Base-by-base conservation (phyloP, 2,329 filamentous ascomycete species). In the Epichloe baconii region DNA sequence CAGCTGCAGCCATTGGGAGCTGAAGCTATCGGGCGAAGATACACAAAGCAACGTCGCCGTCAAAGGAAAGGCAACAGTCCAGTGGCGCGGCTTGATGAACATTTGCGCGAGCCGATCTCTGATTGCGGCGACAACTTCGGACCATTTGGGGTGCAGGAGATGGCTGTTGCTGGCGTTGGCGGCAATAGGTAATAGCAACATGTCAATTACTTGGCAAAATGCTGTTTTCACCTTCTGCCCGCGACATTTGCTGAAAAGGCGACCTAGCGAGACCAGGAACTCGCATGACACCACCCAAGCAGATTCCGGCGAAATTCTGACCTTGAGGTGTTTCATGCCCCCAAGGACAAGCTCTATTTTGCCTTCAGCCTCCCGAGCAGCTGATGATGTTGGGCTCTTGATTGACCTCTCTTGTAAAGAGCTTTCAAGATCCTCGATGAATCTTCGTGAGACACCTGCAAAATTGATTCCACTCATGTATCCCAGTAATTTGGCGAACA, bases 381-480 rank as follows among this genome's bases (percentile, higher is more conserved):
- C 74, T 17, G 65, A 60, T 2, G 68, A 71, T 4, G 73, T 73
- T 5, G 83, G 77, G 37, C 78, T 84, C 63, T 91, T 93, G 17
- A 80, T 74, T 3, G 79, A 75, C 43, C 90, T 75, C 17, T 94
- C 88, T 61, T 83, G 83, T 48, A 96, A 82, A 10, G 84, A 85
- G 35, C 76, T 75, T 52, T 89, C 86, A 5, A 98, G 75, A 62
- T 97, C 90, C 34, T 77, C 72, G 44, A 95, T 75, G 62, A 95
- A 98, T 46, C 88, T 82, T 50, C 82, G 80, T 3, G 88, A 83
- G 44, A 98, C 90, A 51, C 83, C 86, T 15, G 80, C 72, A 65
- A 98, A 97, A 63, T 94, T 91, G 56, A 93, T 83, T 44, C 86
- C 85, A 68, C 93, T 96, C 86, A 98, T 95, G 40, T 90, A 85